Evolutionary conservation across 176 grass and related monocot species (phyloP).

Genomic region (Cocos nucifera): DNA sequence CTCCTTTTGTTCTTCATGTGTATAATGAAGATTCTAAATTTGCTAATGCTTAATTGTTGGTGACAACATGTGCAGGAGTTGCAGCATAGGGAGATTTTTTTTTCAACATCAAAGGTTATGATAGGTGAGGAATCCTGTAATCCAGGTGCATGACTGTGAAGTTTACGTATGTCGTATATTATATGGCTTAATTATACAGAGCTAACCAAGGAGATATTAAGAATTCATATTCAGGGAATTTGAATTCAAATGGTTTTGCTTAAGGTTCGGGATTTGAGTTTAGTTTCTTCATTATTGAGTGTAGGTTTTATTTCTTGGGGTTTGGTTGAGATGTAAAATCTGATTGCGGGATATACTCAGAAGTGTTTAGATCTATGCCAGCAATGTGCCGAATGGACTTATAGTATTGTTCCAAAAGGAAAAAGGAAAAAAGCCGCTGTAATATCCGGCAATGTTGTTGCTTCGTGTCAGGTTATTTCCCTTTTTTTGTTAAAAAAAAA

Average conservation of each 20-base stretch:
- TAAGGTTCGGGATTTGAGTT: slow-evolving; percentile 68
- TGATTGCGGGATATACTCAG: slow-evolving; percentile 66
- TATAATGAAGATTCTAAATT: neutral
- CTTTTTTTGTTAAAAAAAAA: slow-evolving; percentile 16
- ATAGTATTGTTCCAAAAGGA: slow-evolving; percentile 14
- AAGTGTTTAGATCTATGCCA: slow-evolving; percentile 68
- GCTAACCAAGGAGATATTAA: slow-evolving; percentile 52
- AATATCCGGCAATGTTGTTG: slow-evolving; percentile 41
- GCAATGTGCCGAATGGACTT: slow-evolving; percentile 23
- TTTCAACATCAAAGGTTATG: slow-evolving; percentile 50
- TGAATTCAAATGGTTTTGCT: slow-evolving; percentile 42
- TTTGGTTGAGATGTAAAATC: slow-evolving; percentile 69
- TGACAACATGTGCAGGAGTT: slow-evolving; percentile 38
- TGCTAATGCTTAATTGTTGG: slow-evolving; percentile 20
- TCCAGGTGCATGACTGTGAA: slow-evolving; percentile 52
- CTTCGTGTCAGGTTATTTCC: slow-evolving; percentile 30
- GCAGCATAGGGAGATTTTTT: slow-evolving; percentile 52
- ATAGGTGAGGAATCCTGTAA: slow-evolving; percentile 58
- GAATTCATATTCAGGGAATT: slow-evolving; percentile 38
- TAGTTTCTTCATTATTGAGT: slow-evolving; percentile 42
- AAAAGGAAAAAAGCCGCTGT: slow-evolving; percentile 33
- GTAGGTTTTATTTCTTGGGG: slow-evolving; percentile 42
- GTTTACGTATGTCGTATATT: slow-evolving; percentile 39
- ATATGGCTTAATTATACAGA: slow-evolving; percentile 44
- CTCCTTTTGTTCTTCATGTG: too few species aligned